phyloP scores from a whole-genome alignment of 2,329 filamentous ascomycete genomes.

The Dothiorella sarmentorum region DNA sequence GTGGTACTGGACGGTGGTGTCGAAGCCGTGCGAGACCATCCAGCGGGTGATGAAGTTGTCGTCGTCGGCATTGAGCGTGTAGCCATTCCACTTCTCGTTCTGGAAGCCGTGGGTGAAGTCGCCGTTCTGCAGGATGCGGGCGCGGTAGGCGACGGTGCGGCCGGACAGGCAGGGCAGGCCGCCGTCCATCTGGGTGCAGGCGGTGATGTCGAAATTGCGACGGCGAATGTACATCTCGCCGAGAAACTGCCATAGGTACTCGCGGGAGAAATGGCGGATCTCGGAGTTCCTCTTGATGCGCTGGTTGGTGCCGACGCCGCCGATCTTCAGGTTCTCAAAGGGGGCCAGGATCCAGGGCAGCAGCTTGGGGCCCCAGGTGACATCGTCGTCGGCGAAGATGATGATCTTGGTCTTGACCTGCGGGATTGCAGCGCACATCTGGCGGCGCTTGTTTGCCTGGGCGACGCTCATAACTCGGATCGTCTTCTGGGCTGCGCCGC shows the following conservation, averaged over 20 bases:
- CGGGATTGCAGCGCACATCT: slow-evolving; percentile 88
- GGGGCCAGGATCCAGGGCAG: slow-evolving; percentile 90
- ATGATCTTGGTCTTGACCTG: slow-evolving; percentile 80
- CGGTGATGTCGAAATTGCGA: slow-evolving; percentile 94
- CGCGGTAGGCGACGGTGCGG: slow-evolving; percentile 86
- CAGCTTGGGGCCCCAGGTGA: slow-evolving; percentile 83
- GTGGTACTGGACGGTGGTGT: slow-evolving; percentile 94
- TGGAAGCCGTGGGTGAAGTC: slow-evolving; percentile 87
- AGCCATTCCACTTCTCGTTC: slow-evolving; percentile 78
- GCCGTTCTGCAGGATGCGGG: slow-evolving; percentile 79
- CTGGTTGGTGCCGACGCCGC: slow-evolving; percentile 90
- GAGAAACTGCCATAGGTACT: slow-evolving; percentile 78
- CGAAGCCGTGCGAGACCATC: slow-evolving; percentile 88
- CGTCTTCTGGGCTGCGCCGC: slow-evolving; percentile 46
- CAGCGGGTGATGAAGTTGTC: slow-evolving; percentile 98
- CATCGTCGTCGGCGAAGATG: slow-evolving; percentile 92
- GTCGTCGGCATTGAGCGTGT: slow-evolving; percentile 91
- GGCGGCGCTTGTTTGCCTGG: slow-evolving; percentile 92
- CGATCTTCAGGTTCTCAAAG: slow-evolving; percentile 79
- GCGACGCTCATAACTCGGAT: slow-evolving; percentile 72
- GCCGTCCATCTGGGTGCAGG: slow-evolving; percentile 90
- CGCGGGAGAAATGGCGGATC: slow-evolving; percentile 23
- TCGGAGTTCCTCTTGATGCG: slow-evolving; percentile 68
- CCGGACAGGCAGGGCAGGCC: slow-evolving; percentile 97
- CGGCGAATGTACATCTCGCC: slow-evolving; percentile 89